Conservation (phyloP, 495 filamentous ascomycete species). For the Acidomyces sp. region DNA sequence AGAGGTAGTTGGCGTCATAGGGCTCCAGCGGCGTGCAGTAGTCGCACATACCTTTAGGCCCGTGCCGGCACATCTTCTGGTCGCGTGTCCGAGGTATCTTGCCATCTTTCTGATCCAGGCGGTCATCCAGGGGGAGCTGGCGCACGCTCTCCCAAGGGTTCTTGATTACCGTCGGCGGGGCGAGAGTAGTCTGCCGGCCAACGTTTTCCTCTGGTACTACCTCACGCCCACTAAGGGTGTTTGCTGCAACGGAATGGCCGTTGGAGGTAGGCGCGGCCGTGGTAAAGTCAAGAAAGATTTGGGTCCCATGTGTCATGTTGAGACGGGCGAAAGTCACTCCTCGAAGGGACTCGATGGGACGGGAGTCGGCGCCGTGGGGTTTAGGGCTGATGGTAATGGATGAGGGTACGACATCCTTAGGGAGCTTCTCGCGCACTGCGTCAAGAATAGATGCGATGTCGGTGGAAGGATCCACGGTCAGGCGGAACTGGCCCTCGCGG, state of each 20-base stretch:
- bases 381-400: constrained; percentile 71
- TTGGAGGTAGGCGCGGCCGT: constrained; percentile 40
- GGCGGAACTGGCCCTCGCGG: constrained; percentile 57
- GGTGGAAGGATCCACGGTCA: constrained; percentile 46
- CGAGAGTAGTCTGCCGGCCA: constrained; percentile 38
- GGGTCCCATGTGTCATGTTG: constrained; percentile 71
- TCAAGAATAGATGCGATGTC: constrained; percentile 37
- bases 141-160: constrained; percentile 88
- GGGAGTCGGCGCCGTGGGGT: constrained; percentile 60
- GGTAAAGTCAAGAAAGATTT: constrained; percentile 72
- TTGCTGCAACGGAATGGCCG: constrained; percentile 27
- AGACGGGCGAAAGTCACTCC: constrained; percentile 55
- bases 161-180: constrained; percentile 50
- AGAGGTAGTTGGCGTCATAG: constrained; percentile 72
- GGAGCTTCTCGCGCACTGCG: constrained; percentile 50
- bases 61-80: constrained; percentile 84
- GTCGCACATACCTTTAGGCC: constrained; percentile 95
- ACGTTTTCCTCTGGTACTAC: constrained; percentile 55
- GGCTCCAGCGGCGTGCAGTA: constrained; percentile 98
- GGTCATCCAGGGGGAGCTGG: constrained; percentile 75
- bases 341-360: constrained; percentile 52
- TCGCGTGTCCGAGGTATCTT: constrained; percentile 74
- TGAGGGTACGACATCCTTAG: constrained; percentile 55
- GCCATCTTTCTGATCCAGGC: constrained; percentile 77
- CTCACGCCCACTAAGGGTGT: constrained; percentile 62